These are phyloP conservation scores for Tagetes patula DNA, from an alignment of 129 eudicot species.

Conservation along the genomic window DNA sequence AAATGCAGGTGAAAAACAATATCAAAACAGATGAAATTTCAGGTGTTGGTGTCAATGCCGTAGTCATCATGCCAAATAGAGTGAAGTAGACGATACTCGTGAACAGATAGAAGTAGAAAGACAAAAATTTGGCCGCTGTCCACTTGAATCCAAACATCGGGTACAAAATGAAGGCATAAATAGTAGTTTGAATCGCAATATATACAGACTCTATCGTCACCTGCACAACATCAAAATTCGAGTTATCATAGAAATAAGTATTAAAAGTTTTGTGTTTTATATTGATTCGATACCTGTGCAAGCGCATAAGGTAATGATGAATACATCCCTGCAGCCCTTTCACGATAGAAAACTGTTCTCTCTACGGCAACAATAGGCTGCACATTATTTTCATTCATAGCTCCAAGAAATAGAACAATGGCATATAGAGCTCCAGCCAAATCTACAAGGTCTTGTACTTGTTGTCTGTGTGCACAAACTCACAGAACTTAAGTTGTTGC, in stretches of 20 bases:
- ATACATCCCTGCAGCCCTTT: conserved; percentile 30
- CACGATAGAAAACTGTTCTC: conserved; percentile 19
- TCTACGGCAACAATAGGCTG: conserved; percentile 15
- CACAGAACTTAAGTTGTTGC: neutral
- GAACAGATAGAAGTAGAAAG: conserved; percentile 8
- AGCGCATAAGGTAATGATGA: conserved; percentile 20
- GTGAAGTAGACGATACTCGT: conserved; percentile 17
- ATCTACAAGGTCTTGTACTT: conserved; percentile 14
- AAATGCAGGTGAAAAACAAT: conserved; percentile 4
- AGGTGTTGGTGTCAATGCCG: neutral
- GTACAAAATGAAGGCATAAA: conserved; percentile 3
- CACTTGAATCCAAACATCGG: conserved; percentile 16
- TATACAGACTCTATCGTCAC: conserved; percentile 13
- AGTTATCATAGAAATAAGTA: neutral
- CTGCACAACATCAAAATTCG: neutral
- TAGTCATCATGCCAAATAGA: conserved; percentile 18
- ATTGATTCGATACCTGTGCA: neutral
- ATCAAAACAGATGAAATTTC: conserved; percentile 10
- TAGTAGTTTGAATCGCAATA: conserved; percentile 5
- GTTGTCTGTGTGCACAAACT: conserved; percentile 10
- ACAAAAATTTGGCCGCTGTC: neutral
- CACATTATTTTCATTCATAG: conserved; percentile 4
- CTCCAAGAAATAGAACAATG: neutral
- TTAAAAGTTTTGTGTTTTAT: no score
- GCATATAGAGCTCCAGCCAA: conserved; percentile 9